Percentiles rank a stretch among this genome's conserved stretches.
phyloP scores from a whole-genome alignment of 371 early-diverging fungal genomes.

The Mucor irregularis region DNA sequence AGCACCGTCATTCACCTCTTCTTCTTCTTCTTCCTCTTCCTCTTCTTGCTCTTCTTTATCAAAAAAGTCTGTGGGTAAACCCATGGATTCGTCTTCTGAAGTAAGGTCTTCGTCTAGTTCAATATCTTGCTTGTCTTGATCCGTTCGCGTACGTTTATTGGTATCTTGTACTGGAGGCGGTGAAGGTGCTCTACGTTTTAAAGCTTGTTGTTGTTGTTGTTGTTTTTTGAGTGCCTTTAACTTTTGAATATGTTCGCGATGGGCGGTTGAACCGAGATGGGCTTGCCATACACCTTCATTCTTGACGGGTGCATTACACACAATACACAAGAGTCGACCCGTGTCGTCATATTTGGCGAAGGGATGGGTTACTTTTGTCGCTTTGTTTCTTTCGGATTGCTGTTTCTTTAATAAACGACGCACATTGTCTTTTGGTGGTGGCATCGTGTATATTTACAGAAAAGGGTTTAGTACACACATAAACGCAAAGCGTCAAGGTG shows the following conservation, averaged over 20 bases:
- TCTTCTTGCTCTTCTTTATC: slow-evolving; percentile 18
- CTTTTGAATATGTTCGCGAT: slow-evolving; percentile 43
- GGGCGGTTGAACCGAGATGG: slow-evolving; percentile 35
- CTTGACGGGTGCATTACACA: slow-evolving; percentile 37
- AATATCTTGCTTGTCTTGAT: slow-evolving; percentile 6
- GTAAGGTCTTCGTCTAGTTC: slow-evolving; percentile 24
- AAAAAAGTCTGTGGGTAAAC: slow-evolving; percentile 27
- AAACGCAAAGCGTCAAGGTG: too few relatives aligned
- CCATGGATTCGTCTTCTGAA: slow-evolving; percentile 14
- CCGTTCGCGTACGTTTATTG: slow-evolving; percentile 16
- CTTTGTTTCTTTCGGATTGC: slow-evolving; percentile 35
- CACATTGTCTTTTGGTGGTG: slow-evolving; percentile 36
- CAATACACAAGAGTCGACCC: slow-evolving; percentile 34
- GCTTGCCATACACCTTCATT: slow-evolving; percentile 38
- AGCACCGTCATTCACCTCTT: slow-evolving; percentile 1
- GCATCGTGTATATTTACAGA: slow-evolving; percentile 16
- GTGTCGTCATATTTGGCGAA: slow-evolving; percentile 50
- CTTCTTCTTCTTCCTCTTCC: slow-evolving; percentile 3
- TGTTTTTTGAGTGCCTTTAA: slow-evolving; percentile 35
- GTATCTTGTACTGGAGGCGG: neutral
- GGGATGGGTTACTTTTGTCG: slow-evolving; percentile 37
- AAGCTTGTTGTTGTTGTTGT: slow-evolving; percentile 20
- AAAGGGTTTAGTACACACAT: neutral
- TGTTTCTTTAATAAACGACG: slow-evolving; percentile 46
- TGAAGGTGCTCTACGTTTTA: slow-evolving; percentile 20